Conservation (phyloP, 2,329 filamentous ascomycete species). For the Reticulascus tulasneorum region DNA sequence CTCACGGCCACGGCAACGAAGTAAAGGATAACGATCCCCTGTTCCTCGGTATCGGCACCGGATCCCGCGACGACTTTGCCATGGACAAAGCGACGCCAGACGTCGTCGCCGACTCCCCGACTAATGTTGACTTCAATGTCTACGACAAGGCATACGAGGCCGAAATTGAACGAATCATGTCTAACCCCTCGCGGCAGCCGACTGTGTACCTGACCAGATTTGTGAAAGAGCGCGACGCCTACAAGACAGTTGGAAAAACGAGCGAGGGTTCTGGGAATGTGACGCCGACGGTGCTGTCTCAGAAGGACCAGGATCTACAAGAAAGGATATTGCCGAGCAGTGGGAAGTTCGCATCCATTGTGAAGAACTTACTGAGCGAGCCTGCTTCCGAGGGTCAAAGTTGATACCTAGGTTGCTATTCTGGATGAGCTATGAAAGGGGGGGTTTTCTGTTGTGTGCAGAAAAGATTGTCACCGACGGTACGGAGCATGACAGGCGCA, state of each 20-base stretch:
- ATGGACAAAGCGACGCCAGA: constrained; percentile 34
- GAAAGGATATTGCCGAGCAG: too few species aligned
- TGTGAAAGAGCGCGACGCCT: constrained; percentile 39
- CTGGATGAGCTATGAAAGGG: too few species aligned
- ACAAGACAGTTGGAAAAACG: constrained; percentile 33
- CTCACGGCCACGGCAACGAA: constrained; percentile 39
- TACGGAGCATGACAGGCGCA: too few species aligned
- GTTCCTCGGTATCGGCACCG: constrained; percentile 74
- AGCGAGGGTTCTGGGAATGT: constrained; percentile 22
- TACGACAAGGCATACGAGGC: constrained; percentile 85
- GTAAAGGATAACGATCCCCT: constrained; percentile 57
- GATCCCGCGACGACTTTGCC: constrained; percentile 45
- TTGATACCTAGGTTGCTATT: too few species aligned
- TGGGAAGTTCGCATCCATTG: too few species aligned
- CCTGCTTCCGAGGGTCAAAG: too few species aligned
- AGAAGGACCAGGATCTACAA: too few species aligned
- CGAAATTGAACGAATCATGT: constrained; percentile 69
- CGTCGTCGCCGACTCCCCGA: constrained; percentile 78
- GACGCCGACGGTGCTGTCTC: constrained; percentile 9
- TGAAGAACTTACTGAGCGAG: too few species aligned
- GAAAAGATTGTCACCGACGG: too few species aligned
- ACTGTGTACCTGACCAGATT: constrained; percentile 47
- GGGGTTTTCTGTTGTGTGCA: too few species aligned
- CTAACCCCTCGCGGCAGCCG: constrained; percentile 35
- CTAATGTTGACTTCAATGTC: constrained; percentile 78